Conservation (phyloP, 768 basidiomycete genomes). For the Porpolomopsis calyptriformis region DNA sequence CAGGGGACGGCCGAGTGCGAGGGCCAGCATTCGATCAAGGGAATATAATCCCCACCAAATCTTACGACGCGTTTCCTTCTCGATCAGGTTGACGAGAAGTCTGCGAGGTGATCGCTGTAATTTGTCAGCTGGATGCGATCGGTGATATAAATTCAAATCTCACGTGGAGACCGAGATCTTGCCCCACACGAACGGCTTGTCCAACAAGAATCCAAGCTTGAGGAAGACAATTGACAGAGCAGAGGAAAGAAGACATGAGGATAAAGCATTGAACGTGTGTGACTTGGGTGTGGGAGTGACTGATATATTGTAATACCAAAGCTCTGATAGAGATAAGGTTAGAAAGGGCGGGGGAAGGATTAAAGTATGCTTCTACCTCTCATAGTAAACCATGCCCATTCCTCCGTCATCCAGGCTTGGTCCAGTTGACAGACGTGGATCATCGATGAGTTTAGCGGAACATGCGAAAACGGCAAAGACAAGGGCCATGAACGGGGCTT, state of each 20-base stretch:
- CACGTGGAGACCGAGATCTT: constrained; percentile 88
- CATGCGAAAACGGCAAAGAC: constrained; percentile 89
- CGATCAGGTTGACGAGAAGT: constrained; percentile 54
- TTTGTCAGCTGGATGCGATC: constrained; percentile 13
- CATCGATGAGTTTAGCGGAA: constrained; percentile 68
- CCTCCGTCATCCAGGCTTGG: constrained; percentile 65
- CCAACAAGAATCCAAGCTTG: constrained; percentile 91
- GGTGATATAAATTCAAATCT: constrained; percentile 21
- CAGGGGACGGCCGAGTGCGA: constrained; percentile 79
- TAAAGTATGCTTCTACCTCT: constrained; percentile 45
- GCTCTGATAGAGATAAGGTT: constrained; percentile 40
- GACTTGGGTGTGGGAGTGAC: constrained; percentile 73
- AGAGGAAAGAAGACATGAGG: constrained; percentile 82
- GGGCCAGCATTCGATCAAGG: constrained; percentile 84
- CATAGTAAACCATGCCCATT: constrained; percentile 84
- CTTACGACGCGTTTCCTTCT: constrained; percentile 84
- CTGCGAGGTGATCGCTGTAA: constrained; percentile 72
- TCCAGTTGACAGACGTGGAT: constrained; percentile 48
- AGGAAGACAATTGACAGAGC: constrained; percentile 86
- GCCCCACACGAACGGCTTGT: constrained; percentile 80
- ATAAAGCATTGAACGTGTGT: constrained; percentile 87
- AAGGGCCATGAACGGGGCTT: constrained; percentile 70
- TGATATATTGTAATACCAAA: constrained; percentile 85
- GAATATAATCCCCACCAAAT: constrained; percentile 94
- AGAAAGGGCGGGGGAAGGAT: constrained; percentile 8